A percentile compares a stretch with the other conserved stretches of the same genome.
phyloP scores from a whole-genome alignment of 2,329 filamentous ascomycete genomes.

The Apiospora phragmitis region DNA sequence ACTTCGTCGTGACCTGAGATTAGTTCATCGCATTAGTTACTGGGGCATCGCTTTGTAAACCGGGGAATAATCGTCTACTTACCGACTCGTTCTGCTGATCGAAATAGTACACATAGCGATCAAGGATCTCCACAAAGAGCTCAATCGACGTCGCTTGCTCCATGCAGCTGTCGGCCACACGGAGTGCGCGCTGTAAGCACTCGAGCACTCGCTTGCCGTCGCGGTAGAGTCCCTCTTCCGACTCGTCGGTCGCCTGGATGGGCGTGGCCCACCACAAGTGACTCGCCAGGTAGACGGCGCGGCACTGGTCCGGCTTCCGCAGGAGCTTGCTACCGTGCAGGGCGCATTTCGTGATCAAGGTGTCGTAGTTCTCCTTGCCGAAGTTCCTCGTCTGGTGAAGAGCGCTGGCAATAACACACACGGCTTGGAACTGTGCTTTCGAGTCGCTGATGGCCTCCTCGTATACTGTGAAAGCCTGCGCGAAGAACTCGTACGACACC shows the following conservation, averaged over 20 bases:
- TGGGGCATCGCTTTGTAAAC: neutral
- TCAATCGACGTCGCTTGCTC: slow-evolving; percentile 96
- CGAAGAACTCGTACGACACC: slow-evolving; percentile 96
- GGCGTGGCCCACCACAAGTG: slow-evolving; percentile 98
- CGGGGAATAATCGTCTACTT: slow-evolving; percentile 29
- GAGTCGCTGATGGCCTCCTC: slow-evolving; percentile 96
- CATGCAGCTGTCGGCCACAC: slow-evolving; percentile 98
- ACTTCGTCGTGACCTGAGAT: slow-evolving; percentile 86
- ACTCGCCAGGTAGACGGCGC: slow-evolving; percentile 93
- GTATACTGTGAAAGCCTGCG: slow-evolving; percentile 96
- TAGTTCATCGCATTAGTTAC: slow-evolving; percentile 10
- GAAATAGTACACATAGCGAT: slow-evolving; percentile 99
- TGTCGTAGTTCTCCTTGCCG: slow-evolving; percentile 97
- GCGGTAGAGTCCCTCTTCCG: slow-evolving; percentile 81
- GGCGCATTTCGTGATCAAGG: slow-evolving; percentile 95
- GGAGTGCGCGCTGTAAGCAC: slow-evolving; percentile 89
- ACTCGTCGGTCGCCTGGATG: slow-evolving; percentile 72
- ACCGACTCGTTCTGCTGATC: slow-evolving; percentile 98
- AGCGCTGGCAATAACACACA: slow-evolving; percentile 88
- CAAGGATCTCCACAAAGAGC: slow-evolving; percentile 96
- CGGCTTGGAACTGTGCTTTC: slow-evolving; percentile 95
- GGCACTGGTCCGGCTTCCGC: slow-evolving; percentile 97
- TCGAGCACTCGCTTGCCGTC: slow-evolving; percentile 97
- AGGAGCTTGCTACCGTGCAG: slow-evolving; percentile 95
- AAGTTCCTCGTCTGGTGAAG: slow-evolving; percentile 89